phyloP scores from a whole-genome alignment of 495 filamentous ascomycete genomes.

The Talaromyces thailandensis region DNA sequence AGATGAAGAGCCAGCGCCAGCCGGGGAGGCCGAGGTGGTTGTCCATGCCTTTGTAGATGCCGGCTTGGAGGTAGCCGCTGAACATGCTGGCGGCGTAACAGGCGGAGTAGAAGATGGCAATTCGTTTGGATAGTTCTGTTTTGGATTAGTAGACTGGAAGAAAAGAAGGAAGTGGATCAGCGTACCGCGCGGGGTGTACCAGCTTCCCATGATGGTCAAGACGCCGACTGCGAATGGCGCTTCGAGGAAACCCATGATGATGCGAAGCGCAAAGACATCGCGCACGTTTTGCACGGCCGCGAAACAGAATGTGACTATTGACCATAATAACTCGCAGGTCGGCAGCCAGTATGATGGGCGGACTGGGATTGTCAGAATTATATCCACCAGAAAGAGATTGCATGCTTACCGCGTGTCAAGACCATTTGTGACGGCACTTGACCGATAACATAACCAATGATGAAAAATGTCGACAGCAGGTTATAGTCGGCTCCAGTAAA shows the following conservation, averaged over 20 bases:
- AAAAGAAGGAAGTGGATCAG: background rate
- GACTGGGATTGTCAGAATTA: slow-evolving; percentile 2
- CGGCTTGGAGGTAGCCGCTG: slow-evolving; percentile 24
- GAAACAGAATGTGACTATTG: slow-evolving; percentile 26
- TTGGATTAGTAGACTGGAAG: background rate
- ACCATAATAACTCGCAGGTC: slow-evolving; percentile 30
- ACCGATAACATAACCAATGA: slow-evolving; percentile 47
- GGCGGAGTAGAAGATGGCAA: slow-evolving; percentile 29
- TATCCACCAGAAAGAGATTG: background rate
- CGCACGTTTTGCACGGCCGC: slow-evolving; percentile 15
- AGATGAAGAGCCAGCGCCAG: slow-evolving; percentile 62
- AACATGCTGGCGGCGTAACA: slow-evolving; percentile 29
- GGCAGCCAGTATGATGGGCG: slow-evolving; percentile 22
- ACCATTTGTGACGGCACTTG: slow-evolving; percentile 46
- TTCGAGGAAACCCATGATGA: slow-evolving; percentile 7
- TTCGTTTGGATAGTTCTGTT: slow-evolving; percentile 35
- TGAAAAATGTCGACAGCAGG: slow-evolving; percentile 36
- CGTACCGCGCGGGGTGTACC: slow-evolving; percentile 8
- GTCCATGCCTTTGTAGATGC: slow-evolving; percentile 35
- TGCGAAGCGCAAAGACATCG: slow-evolving; percentile 21
- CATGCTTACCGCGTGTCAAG: slow-evolving; percentile 18
- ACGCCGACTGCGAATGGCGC: slow-evolving; percentile 4
- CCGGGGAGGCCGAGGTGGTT: slow-evolving; percentile 48
- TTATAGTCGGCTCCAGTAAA: slow-evolving; percentile 38
- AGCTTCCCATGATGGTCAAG: slow-evolving; percentile 7